Conservation (phyloP, 1,284 basidiomycete genomes). For the Apiotrichum siamense region DNA sequence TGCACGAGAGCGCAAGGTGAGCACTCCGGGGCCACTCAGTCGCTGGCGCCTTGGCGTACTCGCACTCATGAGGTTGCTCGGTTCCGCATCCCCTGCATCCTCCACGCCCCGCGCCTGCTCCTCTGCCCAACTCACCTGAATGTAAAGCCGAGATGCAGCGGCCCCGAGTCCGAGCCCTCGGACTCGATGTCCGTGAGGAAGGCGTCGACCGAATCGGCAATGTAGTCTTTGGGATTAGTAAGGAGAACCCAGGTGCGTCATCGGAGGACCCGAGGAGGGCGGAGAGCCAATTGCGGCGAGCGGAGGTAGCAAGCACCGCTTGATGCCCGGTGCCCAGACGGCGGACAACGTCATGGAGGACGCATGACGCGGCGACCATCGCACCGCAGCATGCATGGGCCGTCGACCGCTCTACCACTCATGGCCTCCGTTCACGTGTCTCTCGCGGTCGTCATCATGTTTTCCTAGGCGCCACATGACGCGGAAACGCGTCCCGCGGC, state of each 20-base stretch:
- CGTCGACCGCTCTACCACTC: no score
- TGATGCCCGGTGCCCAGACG: no score
- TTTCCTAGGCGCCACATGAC: neutral
- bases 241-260: constrained; percentile 2
- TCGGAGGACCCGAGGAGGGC: neutral
- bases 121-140: constrained; percentile 55
- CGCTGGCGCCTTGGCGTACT: no score
- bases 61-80: no score
- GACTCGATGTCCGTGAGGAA: constrained; percentile 71
- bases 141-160: constrained; percentile 79
- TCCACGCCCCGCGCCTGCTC: neutral
- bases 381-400: no score
- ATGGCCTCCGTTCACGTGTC: no score
- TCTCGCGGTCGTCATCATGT: neutral
- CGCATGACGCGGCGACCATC: no score
- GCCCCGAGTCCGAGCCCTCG: constrained; percentile 38
- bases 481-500: neutral
- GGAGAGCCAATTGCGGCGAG: no score
- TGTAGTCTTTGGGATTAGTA: constrained; percentile 62
- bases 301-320: no score
- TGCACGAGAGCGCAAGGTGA: no score
- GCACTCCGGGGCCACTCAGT: no score
- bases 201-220: constrained; percentile 89
- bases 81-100: neutral
- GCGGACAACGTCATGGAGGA: no score